Base-by-base conservation (phyloP, 495 filamentous ascomycete species). In the Sphaerosporella brunnea region DNA sequence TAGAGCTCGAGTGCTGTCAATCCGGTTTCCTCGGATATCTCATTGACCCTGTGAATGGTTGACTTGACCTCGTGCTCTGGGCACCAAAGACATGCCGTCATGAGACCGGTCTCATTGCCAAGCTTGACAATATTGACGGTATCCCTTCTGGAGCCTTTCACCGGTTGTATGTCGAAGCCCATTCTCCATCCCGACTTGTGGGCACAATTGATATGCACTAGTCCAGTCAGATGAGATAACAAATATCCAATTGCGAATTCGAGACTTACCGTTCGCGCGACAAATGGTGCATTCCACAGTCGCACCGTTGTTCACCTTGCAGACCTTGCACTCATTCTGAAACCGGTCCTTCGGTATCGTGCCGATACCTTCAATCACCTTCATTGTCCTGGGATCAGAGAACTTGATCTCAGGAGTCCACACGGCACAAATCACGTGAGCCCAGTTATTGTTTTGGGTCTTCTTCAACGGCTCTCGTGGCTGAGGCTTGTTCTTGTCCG, bases 381-480 rank as follows among this genome's bases (percentile, higher is more conserved):
- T 79, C 16, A 99, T 66, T 4, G 78, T 75, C 50, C 79, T 75
- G 18, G 86, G 79, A 58, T 82, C 80, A 20, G 78, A 82, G 60
- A 93, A 96, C 58, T 84, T 92, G 53, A 93, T 77, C 57, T 95
- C 90, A 0, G 85, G 82, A 8, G 78, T 83, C 78, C 80, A 95
- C 24, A 95, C 68, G 3, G 90, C 85, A 55, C 90, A 99, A 35
- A 77, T 73, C 23, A 95, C 84, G 59, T 99, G 90, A n/a, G 93
- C 82, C 90, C 90, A 99, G 55, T 96, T 95, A 63, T 95, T 95
- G 48, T 84, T 80, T 7, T 79, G 75, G 0, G 90, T 99, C 23
- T 82, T 72, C 67, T 99, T 99, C 45, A 99, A 64, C 2, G 90
- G 79, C 55, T 96, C 90, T 15, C 92, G 82, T 23, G 90, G 90